These are phyloP conservation scores for Colletotrichum melonis DNA, from an alignment of 2,329 filamentous ascomycete genomes.

Conservation along the genomic window DNA sequence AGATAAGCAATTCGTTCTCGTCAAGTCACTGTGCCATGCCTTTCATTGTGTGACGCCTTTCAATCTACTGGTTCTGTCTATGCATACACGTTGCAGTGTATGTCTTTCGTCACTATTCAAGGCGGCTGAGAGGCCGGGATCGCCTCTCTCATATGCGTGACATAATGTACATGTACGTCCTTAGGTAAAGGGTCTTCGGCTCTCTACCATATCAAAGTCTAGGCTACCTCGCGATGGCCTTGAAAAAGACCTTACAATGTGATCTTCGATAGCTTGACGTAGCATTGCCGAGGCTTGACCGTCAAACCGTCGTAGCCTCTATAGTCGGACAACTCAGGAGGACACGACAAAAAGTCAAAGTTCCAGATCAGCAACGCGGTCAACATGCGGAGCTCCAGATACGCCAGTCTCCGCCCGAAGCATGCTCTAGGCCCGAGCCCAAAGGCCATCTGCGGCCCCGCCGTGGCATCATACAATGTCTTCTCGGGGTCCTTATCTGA, in stretches of 20 bases:
- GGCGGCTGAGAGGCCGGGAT: too few relatives aligned
- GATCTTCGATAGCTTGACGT: background rate
- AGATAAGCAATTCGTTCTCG: background rate
- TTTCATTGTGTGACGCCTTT: background rate
- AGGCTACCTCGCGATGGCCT: background rate
- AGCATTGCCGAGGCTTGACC: background rate
- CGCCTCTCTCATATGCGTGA: too few relatives aligned
- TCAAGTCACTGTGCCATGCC: background rate
- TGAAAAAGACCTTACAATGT: background rate
- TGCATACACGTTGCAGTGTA: background rate
- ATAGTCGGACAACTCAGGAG: background rate
- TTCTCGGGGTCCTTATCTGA: background rate
- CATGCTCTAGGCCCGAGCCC: background rate
- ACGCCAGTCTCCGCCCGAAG: background rate
- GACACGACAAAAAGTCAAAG: background rate
- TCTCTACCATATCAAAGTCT: background rate
- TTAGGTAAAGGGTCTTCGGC: too few relatives aligned
- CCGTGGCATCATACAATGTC: background rate
- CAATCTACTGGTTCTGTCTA: background rate
- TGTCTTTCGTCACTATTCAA: background rate
- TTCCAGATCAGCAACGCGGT: background rate
- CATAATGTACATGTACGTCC: too few relatives aligned
- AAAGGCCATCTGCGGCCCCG: background rate
- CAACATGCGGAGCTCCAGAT: background rate
- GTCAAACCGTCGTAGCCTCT: background rate